Percentiles rank a stretch among this genome's conserved stretches.
These are phyloP conservation scores for barley (Hordeum vulgare) DNA, from an alignment of 176 grass and related monocot genomes.

Conservation along the genomic window MorexV3_pseudomolecules_assembly NC_058518.1:111991281-111991780, in stretches of 20 bases:
- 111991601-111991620: background rate
- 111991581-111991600: background rate
- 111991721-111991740: background rate
- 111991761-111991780: background rate
- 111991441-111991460: background rate
- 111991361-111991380: background rate
- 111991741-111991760: background rate
- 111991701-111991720: background rate
- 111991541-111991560: background rate
- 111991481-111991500: background rate
- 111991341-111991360: background rate
- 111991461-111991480: background rate
- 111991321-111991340: constrained; percentile 33
- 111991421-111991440: background rate
- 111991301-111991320: constrained; percentile 37
- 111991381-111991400: background rate
- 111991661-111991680: background rate
- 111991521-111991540: background rate
- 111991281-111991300: constrained; percentile 50
- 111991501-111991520: background rate
- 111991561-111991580: background rate
- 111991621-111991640: background rate
- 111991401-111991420: background rate
- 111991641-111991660: background rate
- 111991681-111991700: background rate